These are phyloP conservation scores for Vaccinium vitisidaea DNA, from an alignment of 148 eudicot species.

Conservation along the genomic window DNA sequence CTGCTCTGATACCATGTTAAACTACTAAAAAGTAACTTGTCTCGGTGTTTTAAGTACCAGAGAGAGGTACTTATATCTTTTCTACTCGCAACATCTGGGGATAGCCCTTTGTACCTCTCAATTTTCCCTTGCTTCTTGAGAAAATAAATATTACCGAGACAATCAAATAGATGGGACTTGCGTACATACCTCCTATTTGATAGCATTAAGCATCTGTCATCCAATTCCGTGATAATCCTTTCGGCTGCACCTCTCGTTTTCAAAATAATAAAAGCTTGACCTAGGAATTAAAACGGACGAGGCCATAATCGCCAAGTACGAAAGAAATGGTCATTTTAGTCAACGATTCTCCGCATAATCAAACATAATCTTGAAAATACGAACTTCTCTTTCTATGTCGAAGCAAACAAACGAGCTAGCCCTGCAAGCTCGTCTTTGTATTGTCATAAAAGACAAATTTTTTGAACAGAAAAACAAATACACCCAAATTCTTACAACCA, in stretches of 20 bases:
- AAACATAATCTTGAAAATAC: neutral
- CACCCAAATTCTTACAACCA: neutral
- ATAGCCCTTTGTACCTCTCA: neutral
- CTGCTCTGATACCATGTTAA: neutral
- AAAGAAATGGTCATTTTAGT: conserved; percentile 2
- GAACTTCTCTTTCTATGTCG: neutral
- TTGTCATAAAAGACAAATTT: neutral
- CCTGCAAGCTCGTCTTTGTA: neutral
- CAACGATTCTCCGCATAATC: neutral
- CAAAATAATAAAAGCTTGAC: conserved; percentile 55
- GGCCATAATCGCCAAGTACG: neutral
- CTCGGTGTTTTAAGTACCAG: neutral
- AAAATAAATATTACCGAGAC: neutral
- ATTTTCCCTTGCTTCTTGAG: neutral
- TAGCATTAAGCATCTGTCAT: conserved; percentile 54
- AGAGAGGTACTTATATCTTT: neutral
- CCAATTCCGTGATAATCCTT: conserved; percentile 38
- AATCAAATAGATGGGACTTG: neutral
- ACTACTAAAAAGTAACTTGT: neutral
- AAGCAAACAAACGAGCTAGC: neutral
- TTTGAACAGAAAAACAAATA: neutral
- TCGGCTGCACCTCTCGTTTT: conserved; percentile 48
- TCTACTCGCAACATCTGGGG: neutral
- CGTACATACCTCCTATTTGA: conserved; percentile 52
- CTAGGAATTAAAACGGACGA: conserved; percentile 25